Percentiles rank a stretch among this genome's conserved stretches.
Conservation (phyloP, 805 yeast species). For the Wickerhamomyces subpelliculosus region DNA sequence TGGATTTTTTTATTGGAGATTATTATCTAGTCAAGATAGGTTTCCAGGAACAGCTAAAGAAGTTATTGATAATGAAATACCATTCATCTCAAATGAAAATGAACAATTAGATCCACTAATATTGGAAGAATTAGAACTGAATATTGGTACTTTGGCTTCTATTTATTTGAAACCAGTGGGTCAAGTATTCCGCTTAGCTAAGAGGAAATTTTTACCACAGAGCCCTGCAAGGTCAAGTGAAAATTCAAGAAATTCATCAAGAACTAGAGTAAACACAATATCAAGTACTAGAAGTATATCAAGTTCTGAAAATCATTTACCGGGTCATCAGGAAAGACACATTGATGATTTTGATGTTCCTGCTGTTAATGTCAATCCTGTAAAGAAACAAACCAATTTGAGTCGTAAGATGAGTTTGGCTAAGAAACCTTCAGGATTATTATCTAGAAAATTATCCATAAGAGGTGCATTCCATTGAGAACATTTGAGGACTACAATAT, state of each 20-base stretch:
- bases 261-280: not conserved
- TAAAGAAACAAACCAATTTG: slow-evolving; percentile 27
- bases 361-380: slow-evolving; percentile 28
- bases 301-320: slow-evolving; percentile 6
- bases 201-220: slow-evolving; percentile 38
- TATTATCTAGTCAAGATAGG: slow-evolving; percentile 46
- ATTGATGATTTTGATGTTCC: slow-evolving; percentile 35
- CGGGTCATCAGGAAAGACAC: slow-evolving; percentile 12
- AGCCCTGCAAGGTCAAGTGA: slow-evolving; percentile 41
- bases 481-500: not conserved
- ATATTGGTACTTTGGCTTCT: slow-evolving; percentile 77
- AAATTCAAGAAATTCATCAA: slow-evolving; percentile 9
- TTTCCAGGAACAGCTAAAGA: slow-evolving; percentile 35
- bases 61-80: slow-evolving; percentile 55
- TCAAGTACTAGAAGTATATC: slow-evolving; percentile 2
- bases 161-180: slow-evolving; percentile 78
- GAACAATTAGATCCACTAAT: slow-evolving; percentile 64
- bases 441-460: slow-evolving; percentile 28
- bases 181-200: slow-evolving; percentile 68
- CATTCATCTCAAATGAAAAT: slow-evolving; percentile 57
- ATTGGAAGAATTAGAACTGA: slow-evolving; percentile 75
- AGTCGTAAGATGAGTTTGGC: slow-evolving; percentile 25
- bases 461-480: slow-evolving; percentile 10
- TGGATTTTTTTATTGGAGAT: slow-evolving; percentile 80
- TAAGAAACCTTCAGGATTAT: slow-evolving; percentile 23